Conservation (phyloP, 768 basidiomycete genomes). For the Lactifluus hygrophoroides region DNA sequence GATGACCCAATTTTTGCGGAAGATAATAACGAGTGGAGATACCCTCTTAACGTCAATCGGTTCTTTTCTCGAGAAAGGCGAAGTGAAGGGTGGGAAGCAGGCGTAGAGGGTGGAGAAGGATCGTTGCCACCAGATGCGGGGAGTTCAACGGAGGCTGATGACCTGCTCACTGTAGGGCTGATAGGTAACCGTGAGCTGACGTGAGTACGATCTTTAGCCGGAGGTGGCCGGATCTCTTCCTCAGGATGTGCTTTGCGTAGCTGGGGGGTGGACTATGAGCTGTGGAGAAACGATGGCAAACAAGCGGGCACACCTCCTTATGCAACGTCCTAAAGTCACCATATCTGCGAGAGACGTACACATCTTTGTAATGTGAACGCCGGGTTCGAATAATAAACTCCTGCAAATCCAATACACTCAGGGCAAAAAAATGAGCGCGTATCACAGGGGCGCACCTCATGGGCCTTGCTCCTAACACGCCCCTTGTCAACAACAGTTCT, state of each 20-base stretch:
- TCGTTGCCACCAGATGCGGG: constrained; percentile 21
- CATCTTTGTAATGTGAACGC: constrained; percentile 59
- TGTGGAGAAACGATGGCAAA: background rate
- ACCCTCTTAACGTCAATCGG: constrained; percentile 84
- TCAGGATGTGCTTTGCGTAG: constrained; percentile 82
- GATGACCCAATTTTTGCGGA: constrained; percentile 72
- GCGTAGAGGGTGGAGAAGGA: constrained; percentile 20
- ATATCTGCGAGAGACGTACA: constrained; percentile 87
- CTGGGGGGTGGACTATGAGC: constrained; percentile 33
- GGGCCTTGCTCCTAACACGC: constrained; percentile 72
- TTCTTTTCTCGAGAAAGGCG: constrained; percentile 89
- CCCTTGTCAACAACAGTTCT: constrained; percentile 78
- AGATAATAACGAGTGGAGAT: constrained; percentile 73
- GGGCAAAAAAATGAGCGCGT: background rate
- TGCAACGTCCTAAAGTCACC: constrained; percentile 91
- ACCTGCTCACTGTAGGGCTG: constrained; percentile 26
- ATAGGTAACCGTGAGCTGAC: constrained; percentile 39
- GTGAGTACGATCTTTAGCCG: constrained; percentile 78
- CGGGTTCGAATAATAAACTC: constrained; percentile 94
- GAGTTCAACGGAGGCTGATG: background rate
- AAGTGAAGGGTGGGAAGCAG: constrained; percentile 12
- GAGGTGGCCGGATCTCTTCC: constrained; percentile 72
- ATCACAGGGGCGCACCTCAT: constrained; percentile 56
- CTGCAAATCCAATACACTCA: constrained; percentile 31
- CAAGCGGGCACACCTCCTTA: constrained; percentile 50